Conservation (phyloP, 345 rosid genomes). For the Microcos paniculata region DNA sequence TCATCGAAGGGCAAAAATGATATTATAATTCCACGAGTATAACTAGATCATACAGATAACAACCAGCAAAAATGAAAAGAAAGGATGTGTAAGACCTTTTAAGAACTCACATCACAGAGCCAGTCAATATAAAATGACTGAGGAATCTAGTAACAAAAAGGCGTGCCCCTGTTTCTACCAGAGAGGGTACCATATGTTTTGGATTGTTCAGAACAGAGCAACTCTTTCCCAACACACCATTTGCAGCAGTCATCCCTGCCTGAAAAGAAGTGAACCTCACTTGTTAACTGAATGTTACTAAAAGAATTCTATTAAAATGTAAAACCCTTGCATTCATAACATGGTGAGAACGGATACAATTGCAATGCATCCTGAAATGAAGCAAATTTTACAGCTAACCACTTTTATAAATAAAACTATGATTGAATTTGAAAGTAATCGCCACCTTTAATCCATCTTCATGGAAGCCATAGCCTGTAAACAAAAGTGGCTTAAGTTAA, state of each 20-base stretch:
- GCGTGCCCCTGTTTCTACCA: conserved; percentile 71
- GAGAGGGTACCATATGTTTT: conserved; percentile 75
- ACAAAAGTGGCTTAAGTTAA: conserved; percentile 11
- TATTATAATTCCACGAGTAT: not conserved
- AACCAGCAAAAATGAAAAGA: not conserved
- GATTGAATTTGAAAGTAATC: not conserved
- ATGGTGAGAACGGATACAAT: not conserved
- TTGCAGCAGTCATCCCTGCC: conserved; percentile 81
- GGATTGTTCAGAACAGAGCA: conserved; percentile 54
- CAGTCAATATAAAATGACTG: conserved; percentile 61
- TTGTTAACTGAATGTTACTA: not conserved
- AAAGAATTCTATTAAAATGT: not conserved
- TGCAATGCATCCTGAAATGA: not conserved
- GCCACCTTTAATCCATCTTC: conserved; percentile 89
- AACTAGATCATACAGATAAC: not conserved
- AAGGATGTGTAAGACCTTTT: not conserved
- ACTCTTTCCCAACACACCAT: conserved; percentile 55
- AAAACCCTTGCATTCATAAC: not conserved
- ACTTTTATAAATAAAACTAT: not conserved
- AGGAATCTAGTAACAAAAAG: conserved; percentile 75
- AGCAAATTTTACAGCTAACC: not conserved
- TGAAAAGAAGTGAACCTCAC: conserved; percentile 24
- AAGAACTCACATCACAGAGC: conserved; percentile 65
- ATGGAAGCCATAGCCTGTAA: conserved; percentile 93
- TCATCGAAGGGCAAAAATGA: not conserved